Percentiles rank a stretch among this genome's conserved stretches.
phyloP scores from a whole-genome alignment of 495 filamentous ascomycete genomes.

The Annulohypoxylon moriforme region DNA sequence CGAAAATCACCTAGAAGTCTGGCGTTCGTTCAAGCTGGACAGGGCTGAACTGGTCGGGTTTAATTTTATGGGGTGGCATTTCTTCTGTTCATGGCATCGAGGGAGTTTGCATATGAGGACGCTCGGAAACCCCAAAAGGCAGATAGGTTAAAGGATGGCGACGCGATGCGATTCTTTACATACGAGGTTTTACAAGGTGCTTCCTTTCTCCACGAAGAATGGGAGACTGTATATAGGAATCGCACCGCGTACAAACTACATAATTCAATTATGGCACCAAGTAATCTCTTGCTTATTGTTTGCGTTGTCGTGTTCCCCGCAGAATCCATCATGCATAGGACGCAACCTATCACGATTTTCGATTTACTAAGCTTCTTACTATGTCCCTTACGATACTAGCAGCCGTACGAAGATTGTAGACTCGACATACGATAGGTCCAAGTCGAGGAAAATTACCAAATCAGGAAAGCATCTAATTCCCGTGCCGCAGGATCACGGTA shows the following conservation, averaged over 20 bases:
- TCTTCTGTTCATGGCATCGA: conserved; percentile 17
- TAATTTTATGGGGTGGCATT: conserved; percentile 21
- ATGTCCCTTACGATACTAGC: not conserved
- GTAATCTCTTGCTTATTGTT: not conserved
- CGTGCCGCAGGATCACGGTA: not conserved
- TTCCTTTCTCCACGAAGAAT: not conserved
- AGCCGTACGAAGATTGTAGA: not conserved
- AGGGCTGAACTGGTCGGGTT: conserved; percentile 9
- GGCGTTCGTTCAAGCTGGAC: conserved; percentile 37
- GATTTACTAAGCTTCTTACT: not conserved
- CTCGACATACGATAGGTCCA: conserved; percentile 36
- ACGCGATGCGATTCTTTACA: not conserved
- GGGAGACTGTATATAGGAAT: conserved; percentile 22
- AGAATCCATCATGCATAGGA: not conserved
- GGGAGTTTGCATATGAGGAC: conserved; percentile 24
- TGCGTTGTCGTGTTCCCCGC: not conserved
- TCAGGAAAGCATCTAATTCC: conserved; percentile 20
- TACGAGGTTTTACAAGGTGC: not conserved
- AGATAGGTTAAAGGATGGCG: not conserved
- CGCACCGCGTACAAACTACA: conserved; percentile 10
- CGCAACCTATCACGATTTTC: not conserved
- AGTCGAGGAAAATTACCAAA: conserved; percentile 28
- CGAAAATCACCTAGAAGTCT: conserved; percentile 28
- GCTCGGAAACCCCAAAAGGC: not conserved
- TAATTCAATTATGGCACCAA: not conserved